These are phyloP conservation scores for Aspergillus ibericus DNA, from an alignment of 2,329 filamentous ascomycete species.

Conservation along the genomic window DNA sequence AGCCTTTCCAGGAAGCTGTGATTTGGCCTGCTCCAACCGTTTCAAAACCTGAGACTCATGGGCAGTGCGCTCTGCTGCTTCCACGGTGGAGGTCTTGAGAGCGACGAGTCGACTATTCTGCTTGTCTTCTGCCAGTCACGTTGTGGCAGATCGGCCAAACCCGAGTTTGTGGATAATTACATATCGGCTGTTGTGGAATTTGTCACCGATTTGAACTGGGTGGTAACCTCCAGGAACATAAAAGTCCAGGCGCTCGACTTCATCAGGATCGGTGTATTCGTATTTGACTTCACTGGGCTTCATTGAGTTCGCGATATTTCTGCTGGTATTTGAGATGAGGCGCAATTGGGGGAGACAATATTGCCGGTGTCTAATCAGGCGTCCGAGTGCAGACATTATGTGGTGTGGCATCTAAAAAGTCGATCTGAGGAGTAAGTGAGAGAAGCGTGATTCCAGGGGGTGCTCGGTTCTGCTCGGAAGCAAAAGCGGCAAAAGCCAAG, in stretches of 20 bases:
- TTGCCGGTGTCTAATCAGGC: not conserved
- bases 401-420: too few relatives aligned
- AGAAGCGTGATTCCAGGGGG: too few relatives aligned
- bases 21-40: slow-evolving; percentile 3
- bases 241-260: slow-evolving; percentile 3
- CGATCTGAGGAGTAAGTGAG: too few relatives aligned
- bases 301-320: not conserved
- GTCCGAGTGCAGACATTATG: not conserved
- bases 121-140: slow-evolving; percentile 19
- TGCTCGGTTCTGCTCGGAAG: too few relatives aligned
- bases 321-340: not conserved
- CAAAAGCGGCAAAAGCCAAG: too few relatives aligned
- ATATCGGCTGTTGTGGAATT: slow-evolving; percentile 3
- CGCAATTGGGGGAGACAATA: not conserved
- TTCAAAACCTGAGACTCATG: slow-evolving; percentile 16
- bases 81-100: slow-evolving; percentile 15
- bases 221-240: slow-evolving; percentile 8
- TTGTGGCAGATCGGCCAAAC: slow-evolving; percentile 16
- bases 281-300: slow-evolving; percentile 8
- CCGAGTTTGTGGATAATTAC: slow-evolving; percentile 18
- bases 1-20: slow-evolving; percentile 13
- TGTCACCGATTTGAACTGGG: not conserved
- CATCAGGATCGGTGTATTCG: not conserved
- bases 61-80: slow-evolving; percentile 10
- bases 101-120: slow-evolving; percentile 9